phyloP scores from a whole-genome alignment of 2,329 filamentous ascomycete species.

The Botrytis tulipae region DNA sequence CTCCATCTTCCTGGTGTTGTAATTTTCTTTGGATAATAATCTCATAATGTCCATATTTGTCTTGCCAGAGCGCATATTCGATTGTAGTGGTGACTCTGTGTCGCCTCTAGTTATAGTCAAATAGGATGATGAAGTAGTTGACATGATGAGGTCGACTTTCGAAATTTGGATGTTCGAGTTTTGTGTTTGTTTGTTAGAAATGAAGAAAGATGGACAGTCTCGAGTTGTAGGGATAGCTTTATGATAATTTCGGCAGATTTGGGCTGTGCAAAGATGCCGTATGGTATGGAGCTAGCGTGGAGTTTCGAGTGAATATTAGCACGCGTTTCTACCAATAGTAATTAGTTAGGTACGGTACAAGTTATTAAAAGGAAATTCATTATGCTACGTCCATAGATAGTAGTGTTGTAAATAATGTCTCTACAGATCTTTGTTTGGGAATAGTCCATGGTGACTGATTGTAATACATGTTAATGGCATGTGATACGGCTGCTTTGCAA shows the following conservation, averaged over 20 bases:
- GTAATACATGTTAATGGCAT: not conserved
- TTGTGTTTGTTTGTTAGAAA: not conserved
- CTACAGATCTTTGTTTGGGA: not conserved
- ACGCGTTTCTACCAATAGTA: not conserved
- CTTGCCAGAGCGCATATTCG: not conserved
- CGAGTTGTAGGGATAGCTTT: not conserved
- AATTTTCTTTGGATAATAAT: not conserved
- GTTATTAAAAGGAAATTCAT: not conserved
- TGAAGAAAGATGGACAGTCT: not conserved
- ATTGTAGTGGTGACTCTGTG: not conserved
- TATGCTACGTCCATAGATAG: rapidly evolving
- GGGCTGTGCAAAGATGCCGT: not conserved
- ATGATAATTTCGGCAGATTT: not conserved
- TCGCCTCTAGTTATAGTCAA: not conserved
- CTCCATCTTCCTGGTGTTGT: not conserved
- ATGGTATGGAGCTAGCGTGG: not conserved
- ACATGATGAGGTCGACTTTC: not conserved
- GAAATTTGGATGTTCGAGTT: not conserved
- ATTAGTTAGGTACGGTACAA: not conserved
- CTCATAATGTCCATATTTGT: not conserved
- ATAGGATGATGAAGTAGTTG: not conserved
- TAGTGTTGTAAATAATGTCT: not conserved
- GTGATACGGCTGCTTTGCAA: not conserved
- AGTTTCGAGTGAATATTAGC: not conserved
- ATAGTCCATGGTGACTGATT: not conserved